A percentile compares a stretch with the other conserved stretches of the same genome.
These are phyloP conservation scores for Phoma herbarum DNA, from an alignment of 2,329 filamentous ascomycete genomes.

Conservation along the genomic window DNA sequence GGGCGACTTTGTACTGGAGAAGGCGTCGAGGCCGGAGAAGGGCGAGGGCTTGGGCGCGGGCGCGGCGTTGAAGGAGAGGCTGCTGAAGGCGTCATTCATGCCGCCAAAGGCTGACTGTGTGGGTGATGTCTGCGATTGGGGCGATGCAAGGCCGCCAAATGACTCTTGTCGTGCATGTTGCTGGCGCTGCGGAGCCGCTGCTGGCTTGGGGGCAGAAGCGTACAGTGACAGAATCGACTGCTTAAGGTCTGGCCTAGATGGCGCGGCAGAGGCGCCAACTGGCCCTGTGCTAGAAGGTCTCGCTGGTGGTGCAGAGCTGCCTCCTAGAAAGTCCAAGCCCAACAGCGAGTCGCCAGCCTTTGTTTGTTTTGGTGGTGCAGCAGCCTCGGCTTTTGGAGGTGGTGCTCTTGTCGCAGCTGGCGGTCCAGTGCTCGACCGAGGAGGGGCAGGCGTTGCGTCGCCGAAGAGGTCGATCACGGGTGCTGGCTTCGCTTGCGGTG, in stretches of 20 bases:
- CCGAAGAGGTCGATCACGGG: conserved; percentile 79
- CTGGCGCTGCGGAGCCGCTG: conserved; percentile 60
- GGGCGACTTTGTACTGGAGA: conserved; percentile 55
- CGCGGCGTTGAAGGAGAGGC: conserved; percentile 66
- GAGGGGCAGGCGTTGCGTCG: conserved; percentile 71
- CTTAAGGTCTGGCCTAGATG: conserved; percentile 91
- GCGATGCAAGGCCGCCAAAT: conserved; percentile 59
- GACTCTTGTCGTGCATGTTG: conserved; percentile 63
- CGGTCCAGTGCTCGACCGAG: conserved; percentile 77
- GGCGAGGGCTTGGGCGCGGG: conserved; percentile 66
- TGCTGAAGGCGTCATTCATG: conserved; percentile 82
- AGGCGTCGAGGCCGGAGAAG: conserved; percentile 69
- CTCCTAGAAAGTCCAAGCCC: conserved; percentile 87
- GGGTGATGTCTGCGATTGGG: conserved; percentile 47
- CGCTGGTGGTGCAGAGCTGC: conserved; percentile 71
- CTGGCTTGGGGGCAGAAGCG: conserved; percentile 82
- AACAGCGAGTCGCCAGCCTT: conserved; percentile 86
- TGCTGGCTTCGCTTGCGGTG: conserved; percentile 51
- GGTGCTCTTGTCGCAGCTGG: conserved; percentile 61
- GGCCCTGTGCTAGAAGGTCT: conserved; percentile 83
- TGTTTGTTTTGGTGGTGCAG: conserved; percentile 65
- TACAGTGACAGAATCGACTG: conserved; percentile 97
- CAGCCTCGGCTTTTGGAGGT: conserved; percentile 71
- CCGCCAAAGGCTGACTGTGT: conserved; percentile 65
- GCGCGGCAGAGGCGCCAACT: conserved; percentile 60